Conservation (phyloP, 2,329 filamentous ascomycete genomes). For the Talaromyces atroroseus region DNA sequence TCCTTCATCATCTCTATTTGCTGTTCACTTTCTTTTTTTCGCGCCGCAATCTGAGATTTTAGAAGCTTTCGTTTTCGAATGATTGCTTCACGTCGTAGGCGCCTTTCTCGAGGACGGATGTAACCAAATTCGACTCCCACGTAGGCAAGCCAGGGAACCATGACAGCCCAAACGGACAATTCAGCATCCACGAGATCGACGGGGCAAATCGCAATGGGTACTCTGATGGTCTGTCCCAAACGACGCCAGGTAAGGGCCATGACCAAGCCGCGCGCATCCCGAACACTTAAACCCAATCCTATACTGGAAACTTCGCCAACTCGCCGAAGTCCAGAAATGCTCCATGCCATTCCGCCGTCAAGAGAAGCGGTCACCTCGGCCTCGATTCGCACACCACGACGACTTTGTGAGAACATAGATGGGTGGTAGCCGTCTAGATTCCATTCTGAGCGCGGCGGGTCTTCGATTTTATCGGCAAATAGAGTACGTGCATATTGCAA, state of each 20-base stretch:
- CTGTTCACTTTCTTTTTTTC: constrained; percentile 33
- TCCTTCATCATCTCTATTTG: constrained; percentile 38
- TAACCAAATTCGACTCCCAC: constrained; percentile 38
- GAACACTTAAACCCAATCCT: constrained; percentile 36
- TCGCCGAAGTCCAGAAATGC: constrained; percentile 30
- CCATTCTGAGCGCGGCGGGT: constrained; percentile 35
- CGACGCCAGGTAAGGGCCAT: constrained; percentile 37
- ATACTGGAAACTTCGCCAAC: constrained; percentile 35
- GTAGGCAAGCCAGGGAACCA: constrained; percentile 37
- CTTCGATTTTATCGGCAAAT: constrained; percentile 30
- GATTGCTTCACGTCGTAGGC: constrained; percentile 29
- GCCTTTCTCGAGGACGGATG: constrained; percentile 34
- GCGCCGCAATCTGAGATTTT: constrained; percentile 30
- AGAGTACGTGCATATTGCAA: constrained; percentile 34
- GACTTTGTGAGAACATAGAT: constrained; percentile 22
- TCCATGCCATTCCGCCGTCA: constrained; percentile 29
- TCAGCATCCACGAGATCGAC: constrained; percentile 29
- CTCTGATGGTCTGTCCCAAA: constrained; percentile 35
- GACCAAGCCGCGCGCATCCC: constrained; percentile 28
- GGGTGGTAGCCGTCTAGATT: constrained; percentile 36
- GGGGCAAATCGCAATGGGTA: constrained; percentile 36
- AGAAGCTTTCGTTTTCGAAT: constrained; percentile 34
- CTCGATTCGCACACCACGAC: constrained; percentile 32
- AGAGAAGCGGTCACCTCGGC: constrained; percentile 23
- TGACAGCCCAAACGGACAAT: constrained; percentile 29